Base-by-base conservation (phyloP, 768 basidiomycete species). In the Glaciozyma antarctica region DNA sequence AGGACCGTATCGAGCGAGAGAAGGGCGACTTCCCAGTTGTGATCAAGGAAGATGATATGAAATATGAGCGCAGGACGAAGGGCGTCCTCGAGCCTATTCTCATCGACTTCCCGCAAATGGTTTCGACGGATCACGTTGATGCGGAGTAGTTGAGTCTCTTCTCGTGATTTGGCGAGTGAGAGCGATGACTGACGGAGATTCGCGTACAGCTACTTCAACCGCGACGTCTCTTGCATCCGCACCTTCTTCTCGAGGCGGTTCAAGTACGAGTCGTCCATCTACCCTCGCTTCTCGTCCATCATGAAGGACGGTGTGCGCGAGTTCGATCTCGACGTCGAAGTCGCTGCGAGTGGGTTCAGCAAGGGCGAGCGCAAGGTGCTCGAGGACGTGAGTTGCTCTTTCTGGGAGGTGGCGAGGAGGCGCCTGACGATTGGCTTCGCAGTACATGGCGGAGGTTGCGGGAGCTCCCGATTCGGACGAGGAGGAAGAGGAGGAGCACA, bases 21-120 rank as follows among this genome's bases (percentile, higher is more conserved):
- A 64, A 63, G 0, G 65, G 65, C 1, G 69, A 71, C 21, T 60
- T 58, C 22, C 63, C 69, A 1, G 67, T 71, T 12, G 62, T 58
- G 44, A 62, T 68, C 45, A 58, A 58, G 0, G 70, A 71, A n/a
- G 66, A 68, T 64, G 61, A 62, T 59, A 49, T 63, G 66, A 45
- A 30, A 4, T 22, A 65, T 41, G 44, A 62, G 61, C 34, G 69
- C 44, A 65, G 12, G 47, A 61, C 10, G 66, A 67, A 22, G 66
- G 69, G 49, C 1, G 43, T 68, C 41, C 24, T 71, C 16, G 85
- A 90, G 72, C 88, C 93, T 10, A 78, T 97, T 60, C 84, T 99
- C 51, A 99, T 99, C 72, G 95, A 99, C 79, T 99, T 99, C 76
- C 95, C 95, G 12, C 95, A 99, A 79, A 97, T 98, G 94, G 90